Evolutionary conservation across 2,329 filamentous ascomycete genomes (phyloP).

Genomic region (Aureobasidium melanogenum): DNA sequence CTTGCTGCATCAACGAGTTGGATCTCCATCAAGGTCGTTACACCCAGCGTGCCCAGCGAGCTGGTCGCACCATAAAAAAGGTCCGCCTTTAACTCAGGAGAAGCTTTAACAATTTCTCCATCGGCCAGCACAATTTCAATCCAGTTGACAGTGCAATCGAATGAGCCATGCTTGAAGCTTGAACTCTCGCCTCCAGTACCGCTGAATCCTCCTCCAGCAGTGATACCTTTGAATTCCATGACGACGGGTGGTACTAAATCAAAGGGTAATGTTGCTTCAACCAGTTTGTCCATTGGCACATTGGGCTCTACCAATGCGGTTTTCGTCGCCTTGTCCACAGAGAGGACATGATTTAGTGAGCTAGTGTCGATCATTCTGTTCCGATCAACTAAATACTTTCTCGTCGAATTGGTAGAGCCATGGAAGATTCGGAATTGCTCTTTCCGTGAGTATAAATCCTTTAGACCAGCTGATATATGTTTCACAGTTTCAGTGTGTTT

Average conservation of each 20-base stretch:
- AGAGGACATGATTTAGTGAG: conserved; percentile 52
- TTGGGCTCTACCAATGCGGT: conserved; percentile 62
- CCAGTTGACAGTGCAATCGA: conserved; percentile 51
- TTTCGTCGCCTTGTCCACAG: conserved; percentile 43
- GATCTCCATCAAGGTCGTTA: conserved; percentile 50
- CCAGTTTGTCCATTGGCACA: conserved; percentile 57
- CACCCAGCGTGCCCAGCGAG: conserved; percentile 56
- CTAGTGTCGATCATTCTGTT: conserved; percentile 53
- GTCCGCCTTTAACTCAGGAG: conserved; percentile 40
- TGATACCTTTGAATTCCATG: conserved; percentile 65
- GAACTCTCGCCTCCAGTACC: conserved; percentile 61
- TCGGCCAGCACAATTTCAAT: conserved; percentile 58
- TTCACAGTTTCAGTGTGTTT: conserved; percentile 36
- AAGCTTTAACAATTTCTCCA: conserved; percentile 42
- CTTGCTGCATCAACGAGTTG: conserved; percentile 36
- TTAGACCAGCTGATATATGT: conserved; percentile 37
- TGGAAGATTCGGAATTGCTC: conserved; percentile 64
- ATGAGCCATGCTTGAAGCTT: conserved; percentile 59
- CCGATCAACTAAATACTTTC: conserved; percentile 31
- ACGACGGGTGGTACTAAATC: conserved; percentile 56
- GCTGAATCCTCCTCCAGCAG: conserved; percentile 58
- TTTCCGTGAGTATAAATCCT: conserved; percentile 41
- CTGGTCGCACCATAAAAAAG: conserved; percentile 58
- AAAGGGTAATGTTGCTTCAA: conserved; percentile 47
- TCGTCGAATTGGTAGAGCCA: conserved; percentile 68